Conservation (phyloP, 2,329 filamentous ascomycete genomes). For the Fusarium stilboides region DNA sequence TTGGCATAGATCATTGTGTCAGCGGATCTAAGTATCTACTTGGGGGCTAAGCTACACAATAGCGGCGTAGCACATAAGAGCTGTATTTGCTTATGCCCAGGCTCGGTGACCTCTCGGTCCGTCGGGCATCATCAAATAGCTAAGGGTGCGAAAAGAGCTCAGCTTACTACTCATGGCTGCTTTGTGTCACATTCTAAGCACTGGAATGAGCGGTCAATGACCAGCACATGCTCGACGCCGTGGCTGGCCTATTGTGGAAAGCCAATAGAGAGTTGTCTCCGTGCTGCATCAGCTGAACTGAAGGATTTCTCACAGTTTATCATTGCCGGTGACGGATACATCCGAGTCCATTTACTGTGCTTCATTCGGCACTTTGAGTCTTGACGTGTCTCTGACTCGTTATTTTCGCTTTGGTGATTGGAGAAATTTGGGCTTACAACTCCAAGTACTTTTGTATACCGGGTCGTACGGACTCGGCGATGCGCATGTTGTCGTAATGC, state of each 20-base stretch:
- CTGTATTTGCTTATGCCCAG: slow-evolving; percentile 3
- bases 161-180: slow-evolving; percentile 12
- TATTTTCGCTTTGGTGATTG: not conserved
- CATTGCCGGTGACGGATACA: not conserved
- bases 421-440: too few relatives aligned
- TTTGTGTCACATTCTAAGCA: not conserved
- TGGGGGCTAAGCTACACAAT: slow-evolving; percentile 1
- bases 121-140: not conserved
- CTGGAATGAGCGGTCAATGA: slow-evolving; percentile 6
- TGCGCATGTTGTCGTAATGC: too few relatives aligned
- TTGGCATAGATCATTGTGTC: not conserved
- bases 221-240: not conserved
- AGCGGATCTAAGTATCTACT: not conserved
- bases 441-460: too few relatives aligned
- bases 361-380: not conserved
- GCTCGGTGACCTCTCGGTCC: slow-evolving; percentile 1
- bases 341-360: not conserved
- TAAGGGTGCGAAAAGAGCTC: not conserved
- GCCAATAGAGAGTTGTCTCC: not conserved
- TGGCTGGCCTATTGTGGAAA: not conserved
- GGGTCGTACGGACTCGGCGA: too few relatives aligned
- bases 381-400: not conserved
- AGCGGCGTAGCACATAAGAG: slow-evolving; percentile 6
- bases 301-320: slow-evolving; percentile 2
- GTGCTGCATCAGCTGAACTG: slow-evolving; percentile 16